Percentiles rank a stretch among this genome's conserved stretches.
Conservation (phyloP, 495 filamentous ascomycete species). For the Daldinia vernicosa region DNA sequence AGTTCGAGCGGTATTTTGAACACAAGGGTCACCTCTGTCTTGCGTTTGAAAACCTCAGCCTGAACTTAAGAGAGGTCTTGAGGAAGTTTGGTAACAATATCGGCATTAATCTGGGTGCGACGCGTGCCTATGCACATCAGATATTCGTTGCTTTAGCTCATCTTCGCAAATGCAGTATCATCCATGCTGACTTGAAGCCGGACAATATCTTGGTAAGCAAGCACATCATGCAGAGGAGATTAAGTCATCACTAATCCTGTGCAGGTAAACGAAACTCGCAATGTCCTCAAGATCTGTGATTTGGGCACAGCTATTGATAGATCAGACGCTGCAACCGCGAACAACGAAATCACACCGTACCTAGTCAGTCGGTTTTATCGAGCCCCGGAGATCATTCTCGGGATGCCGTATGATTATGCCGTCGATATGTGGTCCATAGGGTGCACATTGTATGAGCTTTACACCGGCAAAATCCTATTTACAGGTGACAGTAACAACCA, state of each 20-base stretch:
- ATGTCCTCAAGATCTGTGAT: constrained; percentile 92
- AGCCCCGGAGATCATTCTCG: constrained; percentile 95
- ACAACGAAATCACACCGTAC: constrained; percentile 90
- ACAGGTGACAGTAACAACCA: constrained; percentile 95
- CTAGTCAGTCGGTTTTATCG: constrained; percentile 97
- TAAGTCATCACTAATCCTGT: constrained; percentile 41
- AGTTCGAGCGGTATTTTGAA: constrained; percentile 85
- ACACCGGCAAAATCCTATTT: constrained; percentile 97
- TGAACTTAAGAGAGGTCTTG: constrained; percentile 93
- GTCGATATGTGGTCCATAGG: constrained; percentile 98
- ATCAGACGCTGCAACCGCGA: constrained; percentile 69
- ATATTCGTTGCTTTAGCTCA: constrained; percentile 89
- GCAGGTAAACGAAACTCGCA: constrained; percentile 82
- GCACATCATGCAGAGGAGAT: background rate
- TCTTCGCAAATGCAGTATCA: constrained; percentile 87
- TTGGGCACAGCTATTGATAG: constrained; percentile 91
- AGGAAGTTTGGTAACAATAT: constrained; percentile 96
- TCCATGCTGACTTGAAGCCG: constrained; percentile 96
- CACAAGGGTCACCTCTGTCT: constrained; percentile 96
- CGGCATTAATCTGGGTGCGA: constrained; percentile 86
- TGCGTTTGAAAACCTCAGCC: constrained; percentile 93
- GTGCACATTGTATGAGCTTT: constrained; percentile 95
- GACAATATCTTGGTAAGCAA: constrained; percentile 84
- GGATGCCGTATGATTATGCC: constrained; percentile 91
- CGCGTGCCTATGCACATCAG: constrained; percentile 88